These are phyloP conservation scores for Penicillium manginii DNA, from an alignment of 495 filamentous ascomycete genomes.

Conservation along the genomic window DNA sequence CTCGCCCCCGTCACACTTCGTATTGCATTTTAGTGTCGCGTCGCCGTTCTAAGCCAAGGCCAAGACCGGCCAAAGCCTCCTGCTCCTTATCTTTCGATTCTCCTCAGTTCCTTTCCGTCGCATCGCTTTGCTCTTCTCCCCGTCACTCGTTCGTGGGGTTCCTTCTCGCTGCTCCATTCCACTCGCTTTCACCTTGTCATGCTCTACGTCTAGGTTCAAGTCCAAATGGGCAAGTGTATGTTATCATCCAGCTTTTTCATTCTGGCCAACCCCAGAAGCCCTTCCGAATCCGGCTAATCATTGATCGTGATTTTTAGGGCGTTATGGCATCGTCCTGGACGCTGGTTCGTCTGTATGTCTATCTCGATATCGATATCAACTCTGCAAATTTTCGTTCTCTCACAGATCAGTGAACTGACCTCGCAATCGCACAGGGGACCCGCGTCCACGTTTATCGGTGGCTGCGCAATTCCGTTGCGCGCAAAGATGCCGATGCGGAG, in stretches of 20 bases:
- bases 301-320: constrained; percentile 39
- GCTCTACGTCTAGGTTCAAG: constrained; percentile 32
- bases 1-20: constrained; percentile 28
- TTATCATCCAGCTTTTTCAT: constrained; percentile 10
- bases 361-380: background rate
- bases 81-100: constrained; percentile 27
- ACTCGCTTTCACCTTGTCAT: constrained; percentile 32
- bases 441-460: constrained; percentile 92
- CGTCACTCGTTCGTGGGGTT: constrained; percentile 24
- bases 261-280: constrained; percentile 3
- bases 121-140: constrained; percentile 10
- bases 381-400: constrained; percentile 2
- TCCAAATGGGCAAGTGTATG: constrained; percentile 57
- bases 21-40: constrained; percentile 29
- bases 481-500: constrained; percentile 58
- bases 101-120: constrained; percentile 9
- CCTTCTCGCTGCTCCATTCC: constrained; percentile 1
- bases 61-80: background rate
- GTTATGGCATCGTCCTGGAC: constrained; percentile 70
- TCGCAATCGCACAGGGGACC: constrained; percentile 62
- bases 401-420: constrained; percentile 5
- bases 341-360: constrained; percentile 67
- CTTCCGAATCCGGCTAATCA: constrained; percentile 8
- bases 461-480: constrained; percentile 73
- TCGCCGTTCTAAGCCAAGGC: constrained; percentile 24